Conservation (phyloP, 805 yeast genomes). For the Yarrowia sp. region DNA sequence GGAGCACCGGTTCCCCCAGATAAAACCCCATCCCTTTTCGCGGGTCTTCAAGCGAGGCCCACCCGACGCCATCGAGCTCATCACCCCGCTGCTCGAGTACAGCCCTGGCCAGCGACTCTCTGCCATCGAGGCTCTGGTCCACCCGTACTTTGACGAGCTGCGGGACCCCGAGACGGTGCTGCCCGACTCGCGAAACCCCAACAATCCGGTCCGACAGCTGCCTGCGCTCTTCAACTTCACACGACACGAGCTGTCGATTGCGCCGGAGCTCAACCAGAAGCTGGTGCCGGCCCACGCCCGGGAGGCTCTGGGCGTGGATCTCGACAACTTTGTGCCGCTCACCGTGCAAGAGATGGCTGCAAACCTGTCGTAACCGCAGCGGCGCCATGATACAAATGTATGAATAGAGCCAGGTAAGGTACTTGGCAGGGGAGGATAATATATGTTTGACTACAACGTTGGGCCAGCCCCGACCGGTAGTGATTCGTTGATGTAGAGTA, state of each 20-base stretch:
- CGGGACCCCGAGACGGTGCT: conserved; percentile 48
- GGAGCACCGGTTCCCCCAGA: conserved; percentile 90
- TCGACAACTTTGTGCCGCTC: conserved; percentile 57
- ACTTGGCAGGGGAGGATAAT: conserved; percentile 9
- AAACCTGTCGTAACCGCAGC: not conserved
- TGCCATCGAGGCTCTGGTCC: conserved; percentile 79
- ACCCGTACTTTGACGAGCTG: conserved; percentile 84
- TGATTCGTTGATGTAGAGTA: not conserved
- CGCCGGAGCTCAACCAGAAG: conserved; percentile 42
- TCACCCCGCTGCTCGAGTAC: conserved; percentile 78
- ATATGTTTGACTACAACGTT: not conserved
- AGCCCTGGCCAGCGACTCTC: conserved; percentile 81
- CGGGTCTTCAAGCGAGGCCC: conserved; percentile 75
- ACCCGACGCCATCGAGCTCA: conserved; percentile 78
- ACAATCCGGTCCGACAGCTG: conserved; percentile 63
- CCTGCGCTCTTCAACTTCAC: conserved; percentile 79
- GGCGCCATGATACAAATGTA: conserved; percentile 6
- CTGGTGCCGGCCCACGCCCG: conserved; percentile 42
- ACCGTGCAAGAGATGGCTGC: conserved; percentile 33
- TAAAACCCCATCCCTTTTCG: conserved; percentile 50
- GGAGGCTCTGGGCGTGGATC: conserved; percentile 46
- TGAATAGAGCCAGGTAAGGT: conserved; percentile 7
- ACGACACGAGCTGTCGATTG: conserved; percentile 52
- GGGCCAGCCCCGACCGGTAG: not conserved
- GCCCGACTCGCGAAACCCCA: conserved; percentile 51